A percentile compares a stretch with the other conserved stretches of the same genome.
Conservation (phyloP, 2,329 filamentous ascomycete genomes). For the Beauveria varroae region DNA sequence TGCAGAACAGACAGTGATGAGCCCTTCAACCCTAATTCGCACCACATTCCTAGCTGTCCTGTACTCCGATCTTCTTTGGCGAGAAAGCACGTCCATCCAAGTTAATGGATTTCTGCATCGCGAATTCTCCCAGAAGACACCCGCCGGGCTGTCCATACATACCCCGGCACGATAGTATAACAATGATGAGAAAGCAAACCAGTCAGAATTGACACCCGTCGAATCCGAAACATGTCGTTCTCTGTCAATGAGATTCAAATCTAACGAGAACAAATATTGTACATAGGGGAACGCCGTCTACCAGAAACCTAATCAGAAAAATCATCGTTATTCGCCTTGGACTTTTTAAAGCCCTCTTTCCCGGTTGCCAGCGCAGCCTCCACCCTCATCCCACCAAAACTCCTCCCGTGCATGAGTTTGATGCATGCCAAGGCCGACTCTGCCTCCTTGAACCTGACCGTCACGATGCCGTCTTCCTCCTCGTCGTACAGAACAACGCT, state of each 20-base stretch:
- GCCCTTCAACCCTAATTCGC: too few species aligned
- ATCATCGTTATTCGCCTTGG: conserved; percentile 46
- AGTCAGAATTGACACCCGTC: too few species aligned
- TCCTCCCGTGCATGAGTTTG: conserved; percentile 68
- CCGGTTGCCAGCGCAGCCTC: conserved; percentile 65
- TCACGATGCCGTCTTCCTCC: conserved; percentile 77
- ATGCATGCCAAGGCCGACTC: conserved; percentile 68
- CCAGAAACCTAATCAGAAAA: not conserved
- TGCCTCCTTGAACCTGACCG: conserved; percentile 68
- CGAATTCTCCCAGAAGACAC: too few species aligned
- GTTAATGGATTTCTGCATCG: too few species aligned
- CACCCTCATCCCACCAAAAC: conserved; percentile 65
- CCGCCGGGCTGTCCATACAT: too few species aligned
- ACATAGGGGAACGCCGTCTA: not conserved
- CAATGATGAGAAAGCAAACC: too few species aligned
- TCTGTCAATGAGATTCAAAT: not conserved
- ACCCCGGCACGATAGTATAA: too few species aligned
- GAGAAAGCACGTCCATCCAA: too few species aligned
- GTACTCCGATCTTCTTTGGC: too few species aligned
- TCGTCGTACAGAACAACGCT: conserved; percentile 87
- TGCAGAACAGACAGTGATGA: too few species aligned
- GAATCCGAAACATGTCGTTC: not conserved
- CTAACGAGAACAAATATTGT: not conserved
- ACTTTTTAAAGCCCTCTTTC: conserved; percentile 65
- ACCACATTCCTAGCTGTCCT: too few species aligned